Percentiles rank a stretch among this genome's conserved stretches.
These are phyloP conservation scores for Dictyostelium citrinum DNA, from an alignment of 78 protist genomes.

Conservation along the genomic window DNA sequence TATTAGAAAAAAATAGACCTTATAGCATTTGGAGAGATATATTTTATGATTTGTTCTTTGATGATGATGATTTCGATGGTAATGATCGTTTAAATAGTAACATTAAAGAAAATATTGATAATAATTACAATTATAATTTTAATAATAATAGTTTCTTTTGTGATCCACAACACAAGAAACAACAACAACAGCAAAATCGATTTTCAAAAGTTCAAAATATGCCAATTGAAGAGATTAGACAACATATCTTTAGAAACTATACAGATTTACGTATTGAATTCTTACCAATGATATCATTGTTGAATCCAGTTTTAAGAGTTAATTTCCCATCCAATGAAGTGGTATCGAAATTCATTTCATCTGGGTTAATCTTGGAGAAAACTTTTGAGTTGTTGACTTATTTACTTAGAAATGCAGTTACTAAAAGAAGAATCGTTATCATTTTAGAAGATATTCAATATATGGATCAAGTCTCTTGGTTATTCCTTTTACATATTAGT, in stretches of 20 bases:
- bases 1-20: not conserved
- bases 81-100: not conserved
- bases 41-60: conserved; percentile 48
- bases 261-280: conserved; percentile 39
- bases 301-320: conserved; percentile 50
- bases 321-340: conserved; percentile 59
- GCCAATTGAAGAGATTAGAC: conserved; percentile 44
- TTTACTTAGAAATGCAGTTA: not conserved
- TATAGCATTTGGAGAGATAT: conserved; percentile 33
- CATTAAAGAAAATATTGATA: not conserved
- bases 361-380: conserved; percentile 15
- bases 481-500: conserved; percentile 3
- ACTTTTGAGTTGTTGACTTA: conserved; percentile 44
- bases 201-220: conserved; percentile 44
- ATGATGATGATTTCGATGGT: not conserved
- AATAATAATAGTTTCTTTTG: not conserved
- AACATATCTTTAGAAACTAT: conserved; percentile 38
- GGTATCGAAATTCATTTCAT: not conserved
- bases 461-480: conserved; percentile 44
- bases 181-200: not conserved
- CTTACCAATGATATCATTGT: conserved; percentile 26
- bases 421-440: not conserved
- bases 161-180: not conserved
- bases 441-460: conserved; percentile 55
- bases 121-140: not conserved